Evolutionary conservation across 371 early-diverging fungal genomes (phyloP).

Genomic region (Apophysomyces variabilis): DNA sequence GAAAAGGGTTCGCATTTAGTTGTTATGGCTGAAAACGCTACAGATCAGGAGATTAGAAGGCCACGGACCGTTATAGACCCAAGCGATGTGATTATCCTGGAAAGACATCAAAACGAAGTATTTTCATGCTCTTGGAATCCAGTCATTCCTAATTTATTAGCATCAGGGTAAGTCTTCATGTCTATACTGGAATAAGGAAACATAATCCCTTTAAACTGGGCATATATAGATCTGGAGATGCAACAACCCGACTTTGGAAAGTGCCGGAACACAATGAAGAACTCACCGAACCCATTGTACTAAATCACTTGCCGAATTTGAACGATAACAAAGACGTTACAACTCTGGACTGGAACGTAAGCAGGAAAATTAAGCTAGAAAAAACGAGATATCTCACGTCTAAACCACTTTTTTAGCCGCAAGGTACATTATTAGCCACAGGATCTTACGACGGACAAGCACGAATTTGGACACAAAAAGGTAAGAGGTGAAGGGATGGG

Average conservation of each 20-base stretch:
- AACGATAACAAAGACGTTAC: constrained; percentile 72
- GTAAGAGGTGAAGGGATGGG: constrained; percentile 16
- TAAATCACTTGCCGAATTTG: constrained; percentile 62
- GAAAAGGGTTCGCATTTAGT: neutral
- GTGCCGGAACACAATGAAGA: constrained; percentile 45
- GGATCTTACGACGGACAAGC: constrained; percentile 92
- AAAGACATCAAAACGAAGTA: constrained; percentile 77
- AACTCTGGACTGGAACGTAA: constrained; percentile 93
- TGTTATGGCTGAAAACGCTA: constrained; percentile 5
- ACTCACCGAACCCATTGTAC: constrained; percentile 52
- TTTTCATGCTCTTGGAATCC: constrained; percentile 92
- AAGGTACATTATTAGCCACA: constrained; percentile 85
- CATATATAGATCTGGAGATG: constrained; percentile 75
- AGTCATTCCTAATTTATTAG: constrained; percentile 62
- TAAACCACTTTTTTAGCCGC: constrained; percentile 53
- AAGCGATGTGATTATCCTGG: constrained; percentile 47
- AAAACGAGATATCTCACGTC: neutral
- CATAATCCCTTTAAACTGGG: constrained; percentile 12
- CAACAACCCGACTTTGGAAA: constrained; percentile 86
- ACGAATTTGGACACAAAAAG: constrained; percentile 82
- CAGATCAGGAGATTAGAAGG: constrained; percentile 13
- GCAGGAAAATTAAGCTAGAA: constrained; percentile 18
- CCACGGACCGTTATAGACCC: constrained; percentile 27
- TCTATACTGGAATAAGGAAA: neutral
- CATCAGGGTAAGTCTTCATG: constrained; percentile 72